These are phyloP conservation scores for Phytomonas francai DNA, from an alignment of 208 protist species.

Conservation along the genomic window DNA sequence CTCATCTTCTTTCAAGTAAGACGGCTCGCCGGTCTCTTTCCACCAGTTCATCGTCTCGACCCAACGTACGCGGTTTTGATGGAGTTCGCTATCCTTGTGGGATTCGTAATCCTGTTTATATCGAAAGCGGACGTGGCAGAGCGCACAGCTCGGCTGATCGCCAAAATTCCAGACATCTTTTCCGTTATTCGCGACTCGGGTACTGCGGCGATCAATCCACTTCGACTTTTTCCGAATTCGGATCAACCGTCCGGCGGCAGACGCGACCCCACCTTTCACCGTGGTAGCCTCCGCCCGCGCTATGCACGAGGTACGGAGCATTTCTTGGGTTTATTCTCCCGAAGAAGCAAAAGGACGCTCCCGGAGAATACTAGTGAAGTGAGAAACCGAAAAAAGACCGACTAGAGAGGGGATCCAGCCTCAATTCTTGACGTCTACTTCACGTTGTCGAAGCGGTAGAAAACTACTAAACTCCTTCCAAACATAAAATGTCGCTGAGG, in stretches of 20 bases:
- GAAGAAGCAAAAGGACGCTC: no score
- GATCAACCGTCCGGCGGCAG: conserved; percentile 72
- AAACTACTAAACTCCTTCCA: no score
- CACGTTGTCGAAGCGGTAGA: background rate
- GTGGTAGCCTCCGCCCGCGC: conserved; percentile 54
- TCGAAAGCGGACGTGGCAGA: conserved; percentile 84
- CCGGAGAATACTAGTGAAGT: no score
- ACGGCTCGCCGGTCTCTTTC: conserved; percentile 66
- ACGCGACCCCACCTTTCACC: conserved; percentile 69
- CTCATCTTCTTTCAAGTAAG: conserved; percentile 31
- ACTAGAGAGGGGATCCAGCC: no score
- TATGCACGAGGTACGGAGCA: background rate
- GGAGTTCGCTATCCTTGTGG: conserved; percentile 86
- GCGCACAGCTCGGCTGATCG: conserved; percentile 81
- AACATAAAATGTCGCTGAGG: no score
- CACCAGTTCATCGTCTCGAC: conserved; percentile 84
- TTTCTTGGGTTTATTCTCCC: no score
- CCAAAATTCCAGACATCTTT: conserved; percentile 83
- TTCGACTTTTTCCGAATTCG: conserved; percentile 86
- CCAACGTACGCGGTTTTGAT: conserved; percentile 78
- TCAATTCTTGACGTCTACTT: no score
- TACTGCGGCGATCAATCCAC: conserved; percentile 83
- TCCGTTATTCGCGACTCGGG: conserved; percentile 73
- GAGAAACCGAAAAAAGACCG: no score
- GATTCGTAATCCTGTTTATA: conserved; percentile 89